phyloP scores from a whole-genome alignment of 352 stramenopile species.

The Phytophthora colocasiae region DNA sequence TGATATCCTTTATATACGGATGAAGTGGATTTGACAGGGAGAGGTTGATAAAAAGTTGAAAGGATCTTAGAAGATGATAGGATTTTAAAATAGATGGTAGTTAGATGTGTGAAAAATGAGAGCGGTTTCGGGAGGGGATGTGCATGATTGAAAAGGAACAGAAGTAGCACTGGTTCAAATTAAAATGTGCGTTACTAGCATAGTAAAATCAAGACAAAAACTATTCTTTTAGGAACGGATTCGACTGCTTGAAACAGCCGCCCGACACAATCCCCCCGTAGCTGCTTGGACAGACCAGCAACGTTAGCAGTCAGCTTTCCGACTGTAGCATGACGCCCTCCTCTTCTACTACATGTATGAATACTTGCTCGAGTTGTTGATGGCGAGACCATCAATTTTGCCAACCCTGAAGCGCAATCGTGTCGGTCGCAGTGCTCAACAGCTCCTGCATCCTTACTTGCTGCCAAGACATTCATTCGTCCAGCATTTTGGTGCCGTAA shows the following conservation, averaged over 20 bases:
- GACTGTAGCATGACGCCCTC: conserved; percentile 23
- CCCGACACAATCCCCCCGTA: conserved; percentile 11
- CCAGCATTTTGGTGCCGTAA: conserved; percentile 26
- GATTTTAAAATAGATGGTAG: background rate
- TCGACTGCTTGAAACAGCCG: conserved; percentile 9
- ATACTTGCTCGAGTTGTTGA: background rate
- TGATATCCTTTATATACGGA: no score
- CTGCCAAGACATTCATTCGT: conserved; percentile 15
- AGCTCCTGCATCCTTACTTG: conserved; percentile 24
- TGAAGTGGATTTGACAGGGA: no score
- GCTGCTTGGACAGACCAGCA: conserved; percentile 29
- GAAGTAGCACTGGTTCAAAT: background rate
- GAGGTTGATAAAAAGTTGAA: no score
- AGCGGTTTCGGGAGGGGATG: no score
- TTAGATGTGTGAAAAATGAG: no score
- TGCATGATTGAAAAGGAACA: background rate
- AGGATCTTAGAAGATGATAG: no score
- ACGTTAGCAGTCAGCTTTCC: conserved; percentile 27
- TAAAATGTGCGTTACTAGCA: background rate
- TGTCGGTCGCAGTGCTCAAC: conserved; percentile 12
- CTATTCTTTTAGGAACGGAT: background rate
- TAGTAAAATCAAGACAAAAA: background rate
- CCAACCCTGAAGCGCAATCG: conserved; percentile 11
- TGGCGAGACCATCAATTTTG: background rate
- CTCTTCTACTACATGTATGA: background rate